phyloP scores from a whole-genome alignment of 2,329 filamentous ascomycete genomes.

The Diplocarpon rosae region DNA sequence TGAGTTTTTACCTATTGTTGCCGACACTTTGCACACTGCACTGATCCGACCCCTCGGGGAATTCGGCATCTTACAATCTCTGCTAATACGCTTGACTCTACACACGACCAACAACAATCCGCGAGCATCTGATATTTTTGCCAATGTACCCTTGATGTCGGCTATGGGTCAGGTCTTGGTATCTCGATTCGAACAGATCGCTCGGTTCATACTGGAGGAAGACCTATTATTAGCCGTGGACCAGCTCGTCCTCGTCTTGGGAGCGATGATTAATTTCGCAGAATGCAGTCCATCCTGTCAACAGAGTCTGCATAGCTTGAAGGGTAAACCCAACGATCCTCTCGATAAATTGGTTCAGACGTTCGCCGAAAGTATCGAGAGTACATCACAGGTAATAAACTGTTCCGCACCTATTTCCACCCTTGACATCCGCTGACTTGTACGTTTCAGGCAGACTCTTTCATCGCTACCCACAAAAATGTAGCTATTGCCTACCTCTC shows the following conservation, averaged over 20 bases:
- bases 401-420: neutral
- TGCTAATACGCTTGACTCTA: constrained; percentile 56
- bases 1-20: constrained; percentile 41
- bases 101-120: constrained; percentile 78
- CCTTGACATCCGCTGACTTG: too few relatives aligned
- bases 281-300: constrained; percentile 62
- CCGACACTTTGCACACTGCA: constrained; percentile 33
- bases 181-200: constrained; percentile 37
- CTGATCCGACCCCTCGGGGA: constrained; percentile 29
- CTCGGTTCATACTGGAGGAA: constrained; percentile 37
- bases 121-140: constrained; percentile 57
- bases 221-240: constrained; percentile 49
- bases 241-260: constrained; percentile 64
- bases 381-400: constrained; percentile 53
- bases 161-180: constrained; percentile 40
- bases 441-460: constrained; percentile 47
- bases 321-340: constrained; percentile 31
- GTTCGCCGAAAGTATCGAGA: constrained; percentile 57
- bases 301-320: constrained; percentile 33
- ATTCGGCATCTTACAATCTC: constrained; percentile 27
- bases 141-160: constrained; percentile 44
- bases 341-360: constrained; percentile 50
- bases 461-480: constrained; percentile 65
- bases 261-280: constrained; percentile 77
- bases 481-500: constrained; percentile 81